These are phyloP conservation scores for Dioscorea zingiberensis DNA, from an alignment of 106 monocot species.

Conservation along the genomic window DNA sequence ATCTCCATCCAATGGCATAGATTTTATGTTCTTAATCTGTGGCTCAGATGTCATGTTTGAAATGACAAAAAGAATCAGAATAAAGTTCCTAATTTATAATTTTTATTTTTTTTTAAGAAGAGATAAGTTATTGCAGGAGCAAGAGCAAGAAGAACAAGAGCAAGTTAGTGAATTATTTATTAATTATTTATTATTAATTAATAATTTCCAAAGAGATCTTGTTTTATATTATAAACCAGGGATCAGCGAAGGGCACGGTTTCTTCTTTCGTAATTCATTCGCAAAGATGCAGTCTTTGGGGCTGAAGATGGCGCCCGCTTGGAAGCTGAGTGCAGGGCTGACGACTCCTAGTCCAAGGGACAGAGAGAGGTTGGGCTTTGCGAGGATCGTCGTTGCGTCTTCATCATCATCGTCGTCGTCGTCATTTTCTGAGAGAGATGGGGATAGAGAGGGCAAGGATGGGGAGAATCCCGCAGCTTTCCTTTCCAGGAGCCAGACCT, in stretches of 20 bases:
- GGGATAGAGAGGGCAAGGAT: constrained; percentile 1
- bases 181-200: no score
- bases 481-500: constrained; percentile 52
- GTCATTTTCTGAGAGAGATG: constrained; percentile 14
- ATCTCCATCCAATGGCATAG: not conserved
- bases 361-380: constrained; percentile 14
- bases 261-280: not conserved
- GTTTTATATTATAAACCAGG: not conserved
- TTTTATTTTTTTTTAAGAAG: no score
- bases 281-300: constrained; percentile 16
- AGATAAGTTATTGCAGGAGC: no score
- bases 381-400: constrained; percentile 5
- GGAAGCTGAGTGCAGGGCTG: not conserved
- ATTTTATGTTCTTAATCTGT: not conserved
- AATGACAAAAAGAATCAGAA: no score
- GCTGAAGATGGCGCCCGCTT: constrained; percentile 4
- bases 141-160: no score
- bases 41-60: no score
- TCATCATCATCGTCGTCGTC: constrained; percentile 11
- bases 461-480: not conserved
- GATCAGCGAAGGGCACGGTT: not conserved
- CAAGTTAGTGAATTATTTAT: no score
- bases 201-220: not conserved
- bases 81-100: not conserved
- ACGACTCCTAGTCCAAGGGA: constrained; percentile 1